Base-by-base conservation (phyloP, 2,329 filamentous ascomycete genomes). In the Rutstroemia sydowiana region DNA sequence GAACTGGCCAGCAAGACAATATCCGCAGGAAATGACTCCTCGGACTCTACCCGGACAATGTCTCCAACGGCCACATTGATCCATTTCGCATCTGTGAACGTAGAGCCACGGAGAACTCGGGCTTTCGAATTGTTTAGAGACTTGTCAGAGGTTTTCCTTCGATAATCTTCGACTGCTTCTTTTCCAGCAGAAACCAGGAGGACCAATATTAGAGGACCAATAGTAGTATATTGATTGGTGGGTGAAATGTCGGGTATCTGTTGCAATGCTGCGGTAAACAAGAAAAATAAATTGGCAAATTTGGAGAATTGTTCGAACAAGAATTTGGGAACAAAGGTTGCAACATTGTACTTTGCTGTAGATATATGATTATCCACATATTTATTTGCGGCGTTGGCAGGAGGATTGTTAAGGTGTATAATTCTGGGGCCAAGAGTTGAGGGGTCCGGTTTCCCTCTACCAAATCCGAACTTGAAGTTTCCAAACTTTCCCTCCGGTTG, bases 271-370 rank as follows among this genome's bases (percentile, higher is more conserved):
- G 93, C 91, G 34, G 93, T 98, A 70, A 98, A 97, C 68, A 98
- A 80, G 86, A 98, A 98, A 76, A 98, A 98, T 65, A 98, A 72
- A 71, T 98, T 98, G 75, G 93, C 93, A 70, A 96, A 95, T 75
- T 96, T 98, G 56, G 91, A 96, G 72, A 98, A 98, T 68, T 98
- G 93, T 70, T 98, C 93, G 69, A 92, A 90, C 52, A 98, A 76
- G 71, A 98, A 98, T 70, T 98, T 98, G 46, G 93, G 93, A 16
- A 97, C 67, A 69, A 98, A 98, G 18, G 90, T 95, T 50, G 88
- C 77, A 65, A 89, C 63, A 69, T 97, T 98, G 79, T 98, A 98
- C 71, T 98, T 98, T 57, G 93, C 87, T 5, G 93, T 98, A 39
- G 92, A 97, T 57, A 98, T 87, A 69, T 97, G 90, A 67, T 98